Conservation (phyloP, 2,329 filamentous ascomycete genomes). For the Chalara sp. region DNA sequence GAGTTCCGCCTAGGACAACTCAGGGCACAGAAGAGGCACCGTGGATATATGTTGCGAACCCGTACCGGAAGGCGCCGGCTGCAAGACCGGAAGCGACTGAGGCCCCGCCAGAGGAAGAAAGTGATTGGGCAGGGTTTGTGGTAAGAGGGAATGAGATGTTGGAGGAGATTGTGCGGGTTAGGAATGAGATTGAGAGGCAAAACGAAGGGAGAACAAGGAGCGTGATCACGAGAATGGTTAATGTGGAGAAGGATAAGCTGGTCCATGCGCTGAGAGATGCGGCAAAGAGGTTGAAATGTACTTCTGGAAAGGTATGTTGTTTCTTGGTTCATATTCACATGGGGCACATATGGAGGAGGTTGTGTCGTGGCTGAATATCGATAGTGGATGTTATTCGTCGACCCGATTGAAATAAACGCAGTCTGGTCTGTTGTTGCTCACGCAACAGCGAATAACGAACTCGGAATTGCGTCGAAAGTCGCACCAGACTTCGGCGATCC, state of each 20-base stretch:
- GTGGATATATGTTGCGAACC: constrained; percentile 73
- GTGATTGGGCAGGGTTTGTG: constrained; percentile 15
- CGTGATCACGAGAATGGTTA: constrained; percentile 16
- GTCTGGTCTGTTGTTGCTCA: constrained; percentile 61
- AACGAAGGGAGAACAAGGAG: constrained; percentile 11
- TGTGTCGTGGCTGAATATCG: constrained; percentile 40
- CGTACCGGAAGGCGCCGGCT: constrained; percentile 31
- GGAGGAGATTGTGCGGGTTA: constrained; percentile 30
- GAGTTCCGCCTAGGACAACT: constrained; percentile 62
- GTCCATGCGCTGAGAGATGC: constrained; percentile 51
- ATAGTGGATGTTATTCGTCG: constrained; percentile 70
- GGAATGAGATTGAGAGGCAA: constrained; percentile 42
- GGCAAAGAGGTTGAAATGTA: constrained; percentile 51
- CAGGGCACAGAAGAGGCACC: constrained; percentile 33
- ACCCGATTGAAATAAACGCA: constrained; percentile 45
- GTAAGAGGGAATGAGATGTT: constrained; percentile 20
- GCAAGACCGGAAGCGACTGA: constrained; percentile 13
- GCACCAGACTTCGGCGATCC: constrained; percentile 43
- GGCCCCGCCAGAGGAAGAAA: constrained; percentile 18
- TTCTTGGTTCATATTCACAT: background rate
- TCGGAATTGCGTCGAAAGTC: constrained; percentile 71
- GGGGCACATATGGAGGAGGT: background rate
- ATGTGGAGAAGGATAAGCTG: constrained; percentile 34
- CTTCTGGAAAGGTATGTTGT: constrained; percentile 57
- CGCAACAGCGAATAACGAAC: constrained; percentile 59